phyloP scores from a whole-genome alignment of 768 basidiomycete genomes.

The Peribolospora baueri region DNA sequence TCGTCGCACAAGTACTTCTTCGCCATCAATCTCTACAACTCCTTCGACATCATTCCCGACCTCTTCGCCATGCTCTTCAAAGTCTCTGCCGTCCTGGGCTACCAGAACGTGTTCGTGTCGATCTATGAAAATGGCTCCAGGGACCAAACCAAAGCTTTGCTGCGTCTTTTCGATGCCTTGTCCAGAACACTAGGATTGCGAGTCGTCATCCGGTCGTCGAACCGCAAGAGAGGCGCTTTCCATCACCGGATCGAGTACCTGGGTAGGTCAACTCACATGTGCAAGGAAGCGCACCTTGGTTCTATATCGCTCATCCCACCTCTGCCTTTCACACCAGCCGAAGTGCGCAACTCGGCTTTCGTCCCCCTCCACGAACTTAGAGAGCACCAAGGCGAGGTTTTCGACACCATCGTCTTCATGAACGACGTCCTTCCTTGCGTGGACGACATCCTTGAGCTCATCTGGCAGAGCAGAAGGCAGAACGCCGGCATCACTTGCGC shows the following conservation, averaged over 20 bases:
- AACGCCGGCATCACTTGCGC: conserved; percentile 98
- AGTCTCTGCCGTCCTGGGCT: conserved; percentile 70
- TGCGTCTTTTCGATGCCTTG: conserved; percentile 82
- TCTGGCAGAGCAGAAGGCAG: conserved; percentile 76
- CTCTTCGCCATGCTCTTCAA: conserved; percentile 90
- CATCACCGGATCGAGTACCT: conserved; percentile 99
- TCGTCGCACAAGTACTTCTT: conserved; percentile 86
- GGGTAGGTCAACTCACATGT: neutral
- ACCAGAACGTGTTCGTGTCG: conserved; percentile 92
- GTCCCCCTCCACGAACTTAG: conserved; percentile 83
- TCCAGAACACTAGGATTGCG: conserved; percentile 73
- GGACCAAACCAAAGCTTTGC: conserved; percentile 91
- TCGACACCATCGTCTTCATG: conserved; percentile 95
- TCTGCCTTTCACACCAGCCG: conserved; percentile 27
- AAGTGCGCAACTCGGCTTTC: conserved; percentile 95
- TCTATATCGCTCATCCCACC: too few species aligned
- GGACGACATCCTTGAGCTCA: conserved; percentile 89
- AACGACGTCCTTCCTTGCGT: conserved; percentile 97
- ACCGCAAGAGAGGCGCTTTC: conserved; percentile 80
- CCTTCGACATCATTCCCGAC: conserved; percentile 94
- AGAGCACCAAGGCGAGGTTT: conserved; percentile 75
- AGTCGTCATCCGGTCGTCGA: conserved; percentile 74
- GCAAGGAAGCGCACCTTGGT: too few species aligned
- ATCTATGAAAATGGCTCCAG: conserved; percentile 99
- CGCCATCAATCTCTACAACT: conserved; percentile 98